Conservation (phyloP, 2,329 filamentous ascomycete species). For the Metarhizium brunneum region DNA sequence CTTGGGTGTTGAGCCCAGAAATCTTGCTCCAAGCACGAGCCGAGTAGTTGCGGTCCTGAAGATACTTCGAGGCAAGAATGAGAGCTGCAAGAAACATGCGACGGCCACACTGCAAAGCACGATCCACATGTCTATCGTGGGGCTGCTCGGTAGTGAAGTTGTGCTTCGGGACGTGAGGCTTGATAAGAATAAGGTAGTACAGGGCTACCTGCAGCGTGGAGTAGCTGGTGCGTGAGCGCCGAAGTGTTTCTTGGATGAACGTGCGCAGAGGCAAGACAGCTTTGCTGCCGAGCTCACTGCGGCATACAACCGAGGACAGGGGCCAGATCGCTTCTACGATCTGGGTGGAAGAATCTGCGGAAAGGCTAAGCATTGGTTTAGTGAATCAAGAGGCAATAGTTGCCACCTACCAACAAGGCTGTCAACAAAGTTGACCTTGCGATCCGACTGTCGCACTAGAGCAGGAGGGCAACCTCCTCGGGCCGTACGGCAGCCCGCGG, state of each 20-base stretch:
- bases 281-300: slow-evolving; percentile 61
- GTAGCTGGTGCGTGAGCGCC: slow-evolving; percentile 91
- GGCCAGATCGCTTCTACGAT: slow-evolving; percentile 98
- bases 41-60: slow-evolving; percentile 97
- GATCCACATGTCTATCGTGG: slow-evolving; percentile 59
- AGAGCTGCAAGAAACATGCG: slow-evolving; percentile 95
- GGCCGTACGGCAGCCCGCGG: slow-evolving; percentile 42
- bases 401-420: slow-evolving; percentile 86
- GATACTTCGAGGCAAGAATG: slow-evolving; percentile 93
- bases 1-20: slow-evolving; percentile 81
- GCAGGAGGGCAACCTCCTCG: slow-evolving; percentile 59
- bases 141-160: slow-evolving; percentile 84
- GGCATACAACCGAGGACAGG: slow-evolving; percentile 70
- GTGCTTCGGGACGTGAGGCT: slow-evolving; percentile 72
- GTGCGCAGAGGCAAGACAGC: slow-evolving; percentile 82
- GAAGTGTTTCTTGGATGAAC: slow-evolving; percentile 95
- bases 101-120: slow-evolving; percentile 86
- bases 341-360: slow-evolving; percentile 85
- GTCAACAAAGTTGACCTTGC: slow-evolving; percentile 92
- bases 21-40: slow-evolving; percentile 98
- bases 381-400: slow-evolving; percentile 10
- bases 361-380: slow-evolving; percentile 23
- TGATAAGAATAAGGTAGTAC: slow-evolving; percentile 93
- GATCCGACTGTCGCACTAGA: slow-evolving; percentile 78
- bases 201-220: slow-evolving; percentile 94